phyloP scores from a whole-genome alignment of 2,329 filamentous ascomycete genomes.

The Fusarium virguliforme region DNA sequence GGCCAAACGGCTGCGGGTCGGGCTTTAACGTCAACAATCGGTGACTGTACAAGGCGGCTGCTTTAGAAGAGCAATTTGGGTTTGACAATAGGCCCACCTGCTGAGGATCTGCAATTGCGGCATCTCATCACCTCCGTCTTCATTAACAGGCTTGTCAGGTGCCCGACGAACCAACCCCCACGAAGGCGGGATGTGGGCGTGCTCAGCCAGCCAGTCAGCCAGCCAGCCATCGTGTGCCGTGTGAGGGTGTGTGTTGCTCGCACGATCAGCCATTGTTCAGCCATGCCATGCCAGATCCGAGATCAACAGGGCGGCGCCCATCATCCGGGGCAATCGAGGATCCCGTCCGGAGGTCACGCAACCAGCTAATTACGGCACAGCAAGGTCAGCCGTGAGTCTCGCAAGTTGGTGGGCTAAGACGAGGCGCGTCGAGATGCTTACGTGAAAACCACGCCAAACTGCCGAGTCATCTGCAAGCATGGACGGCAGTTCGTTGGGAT shows the following conservation, averaged over 20 bases:
- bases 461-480: slow-evolving; percentile 24
- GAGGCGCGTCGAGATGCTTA: not conserved
- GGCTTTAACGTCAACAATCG: slow-evolving; percentile 14
- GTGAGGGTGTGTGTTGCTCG: slow-evolving; percentile 21
- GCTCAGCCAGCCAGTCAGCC: slow-evolving; percentile 16
- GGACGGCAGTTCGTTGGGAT: slow-evolving; percentile 34
- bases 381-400: slow-evolving; percentile 2
- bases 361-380: not conserved
- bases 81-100: slow-evolving; percentile 24
- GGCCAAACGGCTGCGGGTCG: slow-evolving; percentile 31
- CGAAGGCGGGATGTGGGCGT: slow-evolving; percentile 24
- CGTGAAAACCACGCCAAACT: slow-evolving; percentile 26
- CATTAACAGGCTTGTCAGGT: not conserved
- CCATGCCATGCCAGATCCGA: slow-evolving; percentile 24
- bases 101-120: slow-evolving; percentile 7
- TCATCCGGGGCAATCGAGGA: slow-evolving; percentile 23
- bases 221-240: slow-evolving; percentile 22
- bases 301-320: slow-evolving; percentile 11
- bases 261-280: slow-evolving; percentile 14
- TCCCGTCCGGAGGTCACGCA: slow-evolving; percentile 12
- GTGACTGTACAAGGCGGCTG: not conserved
- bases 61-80: not conserved
- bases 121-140: slow-evolving; percentile 8
- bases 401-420: not conserved
- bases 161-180: slow-evolving; percentile 23